Evolutionary conservation across 805 yeast genomes (phyloP), one percentile per base, ranked within the genome.

Genomic region (Wickerhamiella domercqiae): DNA sequence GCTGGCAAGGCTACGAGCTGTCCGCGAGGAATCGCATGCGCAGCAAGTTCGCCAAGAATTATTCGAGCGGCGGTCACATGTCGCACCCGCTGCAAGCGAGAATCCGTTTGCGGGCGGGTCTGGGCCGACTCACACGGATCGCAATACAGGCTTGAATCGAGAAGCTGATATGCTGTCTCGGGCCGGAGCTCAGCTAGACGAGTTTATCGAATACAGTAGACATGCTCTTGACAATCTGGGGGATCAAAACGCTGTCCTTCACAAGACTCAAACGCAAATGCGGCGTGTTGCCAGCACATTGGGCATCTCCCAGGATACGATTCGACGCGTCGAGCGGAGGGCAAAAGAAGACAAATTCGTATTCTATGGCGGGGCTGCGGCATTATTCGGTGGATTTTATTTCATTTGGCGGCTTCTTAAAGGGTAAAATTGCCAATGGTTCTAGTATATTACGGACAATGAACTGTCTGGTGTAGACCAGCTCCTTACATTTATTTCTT

Each of bases 151-250:
- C 0, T 58, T 81, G 39, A 63, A 68, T 44, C 71, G 76, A 44
- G 97, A 90, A 50, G 68, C 67, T 32, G 68, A 70, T 32, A 68
- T 60, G 17, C 39, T 63, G 35, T 67, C 68, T 22, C 63, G 80
- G 39, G 84, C 94, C 0, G 74, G 79, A 30, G 74, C 74, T 38
- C 94, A 82, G 53, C 61, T 90, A 43, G 98, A 90, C 54, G 83
- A 81, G 46, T 82, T 90, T 30, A 56, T 90, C 31, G 96, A 81
- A 50, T 78, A 82, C 77, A 97, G 96, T 2, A 72, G 78, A 42
- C 68, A 70, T 35, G 82, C 94, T 2, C 71, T 83, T 46, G 93
- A 80, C 36, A 94, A 86, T 52, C 63, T 90, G 17, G 78, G 79
- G 15, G 84, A 78, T 34, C 96, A 90, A 54, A 81, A 82, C 55